Percentiles rank a stretch among this genome's conserved stretches.
phyloP scores from a whole-genome alignment of 306 rosid genomes.

The Dicorynia guianensis region DNA sequence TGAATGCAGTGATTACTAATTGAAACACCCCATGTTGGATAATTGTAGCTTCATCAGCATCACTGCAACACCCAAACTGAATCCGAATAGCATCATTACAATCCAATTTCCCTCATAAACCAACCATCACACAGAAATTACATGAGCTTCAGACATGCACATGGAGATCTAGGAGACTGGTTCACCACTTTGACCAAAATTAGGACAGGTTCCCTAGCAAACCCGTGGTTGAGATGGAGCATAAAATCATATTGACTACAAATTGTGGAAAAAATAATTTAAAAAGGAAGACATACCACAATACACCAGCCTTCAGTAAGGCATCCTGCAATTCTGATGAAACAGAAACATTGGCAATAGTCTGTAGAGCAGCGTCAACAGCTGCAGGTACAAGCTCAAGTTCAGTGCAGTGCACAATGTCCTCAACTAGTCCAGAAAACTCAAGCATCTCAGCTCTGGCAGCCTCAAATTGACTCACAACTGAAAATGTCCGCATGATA shows the following conservation, averaged over 20 bases:
- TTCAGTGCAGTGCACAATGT: slow-evolving; percentile 94
- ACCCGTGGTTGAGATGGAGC: slow-evolving; percentile 26
- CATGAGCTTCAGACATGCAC: neutral
- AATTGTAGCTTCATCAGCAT: neutral
- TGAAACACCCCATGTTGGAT: neutral
- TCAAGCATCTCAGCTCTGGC: slow-evolving; percentile 90
- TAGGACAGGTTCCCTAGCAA: slow-evolving; percentile 9
- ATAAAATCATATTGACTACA: neutral
- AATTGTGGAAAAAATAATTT: slow-evolving; percentile 14
- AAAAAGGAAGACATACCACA: slow-evolving; percentile 68
- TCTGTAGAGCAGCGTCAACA: slow-evolving; percentile 91
- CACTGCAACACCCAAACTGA: slow-evolving; percentile 2
- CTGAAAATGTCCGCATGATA: slow-evolving; percentile 87
- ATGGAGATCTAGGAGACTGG: neutral
- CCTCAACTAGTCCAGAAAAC: slow-evolving; percentile 85
- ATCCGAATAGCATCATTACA: neutral
- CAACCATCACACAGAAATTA: slow-evolving; percentile 16
- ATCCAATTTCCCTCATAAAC: neutral
- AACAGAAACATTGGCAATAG: slow-evolving; percentile 89
- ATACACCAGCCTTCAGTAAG: slow-evolving; percentile 86
- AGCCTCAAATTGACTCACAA: slow-evolving; percentile 86
- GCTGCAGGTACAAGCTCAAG: slow-evolving; percentile 90
- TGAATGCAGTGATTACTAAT: neutral
- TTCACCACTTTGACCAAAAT: slow-evolving; percentile 8
- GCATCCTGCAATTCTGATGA: slow-evolving; percentile 89